Evolutionary conservation across 768 basidiomycete species (phyloP), one percentile per base, ranked within the genome.

Genomic region (Clathrus columnatus): DNA sequence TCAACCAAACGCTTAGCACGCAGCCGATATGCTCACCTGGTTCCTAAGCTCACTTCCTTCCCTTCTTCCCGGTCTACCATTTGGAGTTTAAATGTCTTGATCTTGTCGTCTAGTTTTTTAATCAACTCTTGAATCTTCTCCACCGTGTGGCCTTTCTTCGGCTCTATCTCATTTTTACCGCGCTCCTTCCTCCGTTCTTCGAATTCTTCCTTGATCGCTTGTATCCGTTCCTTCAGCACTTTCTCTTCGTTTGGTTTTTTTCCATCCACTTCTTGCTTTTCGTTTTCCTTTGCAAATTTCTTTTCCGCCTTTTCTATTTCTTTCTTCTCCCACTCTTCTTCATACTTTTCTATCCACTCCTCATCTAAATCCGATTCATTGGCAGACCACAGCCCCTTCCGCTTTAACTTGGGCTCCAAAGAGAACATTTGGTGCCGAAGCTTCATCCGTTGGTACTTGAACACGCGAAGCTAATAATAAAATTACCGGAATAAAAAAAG

Each of bases 401-500:
- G 94, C 77, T 88, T 87, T 70, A 77, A 81, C 71, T 86, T 87
- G 16, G 84, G 59, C 57, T 96, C 90, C 28, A 87, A 66, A 32
- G 74, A 74, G 72, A 95, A 90, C 18, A 97, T 76, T 50, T 81
- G 85, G 61, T 92, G 88, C 6, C 96, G 90, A 21, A 96, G 78
- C 68, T 97, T 97, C 91, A 94, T 94, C 29, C 93, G 85, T 58
- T 98, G 93, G 65, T 99, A 98, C 69, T 97, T 98, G 64, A 99
- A 71, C 14, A 81, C 78, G 43, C 87, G 85, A 59, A 91, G 78
- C 94, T 97, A 64, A n/a, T 44, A 45, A 30, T 42, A 57, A 52
- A 23, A 57, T 1, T 17, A n/a, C 28, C 7, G 5, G n/a, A 29
- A 16, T 43, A 48, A 14, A 18, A 23, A 36, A 2, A 28, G 24